These are phyloP conservation scores for Pseudopyricularia javanii DNA, from an alignment of 2,329 filamentous ascomycete genomes.

Conservation along the genomic window DNA sequence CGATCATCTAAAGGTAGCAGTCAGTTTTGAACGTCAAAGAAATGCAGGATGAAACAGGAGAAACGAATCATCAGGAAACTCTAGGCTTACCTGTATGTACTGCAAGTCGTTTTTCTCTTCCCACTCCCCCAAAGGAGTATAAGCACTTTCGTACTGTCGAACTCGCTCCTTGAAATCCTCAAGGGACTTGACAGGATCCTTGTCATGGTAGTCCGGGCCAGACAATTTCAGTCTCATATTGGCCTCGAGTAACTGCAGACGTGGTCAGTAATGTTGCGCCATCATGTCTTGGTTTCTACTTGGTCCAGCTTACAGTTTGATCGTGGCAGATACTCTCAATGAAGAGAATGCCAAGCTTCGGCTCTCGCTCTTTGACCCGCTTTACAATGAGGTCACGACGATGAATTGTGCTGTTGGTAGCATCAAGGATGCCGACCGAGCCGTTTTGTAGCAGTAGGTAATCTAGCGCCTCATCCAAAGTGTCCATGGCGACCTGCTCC, in stretches of 20 bases:
- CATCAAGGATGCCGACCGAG: slow-evolving; percentile 89
- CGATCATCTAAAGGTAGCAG: slow-evolving; percentile 57
- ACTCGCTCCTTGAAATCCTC: slow-evolving; percentile 90
- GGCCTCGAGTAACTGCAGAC: slow-evolving; percentile 61
- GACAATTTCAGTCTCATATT: slow-evolving; percentile 97
- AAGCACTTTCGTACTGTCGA: slow-evolving; percentile 85
- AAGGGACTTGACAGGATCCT: slow-evolving; percentile 75
- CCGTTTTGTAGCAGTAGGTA: slow-evolving; percentile 76
- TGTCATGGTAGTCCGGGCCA: slow-evolving; percentile 89
- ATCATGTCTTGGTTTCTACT: background rate
- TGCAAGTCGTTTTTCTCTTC: slow-evolving; percentile 87
- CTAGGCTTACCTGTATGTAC: slow-evolving; percentile 59
- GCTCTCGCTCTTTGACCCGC: slow-evolving; percentile 69
- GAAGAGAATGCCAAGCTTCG: slow-evolving; percentile 83
- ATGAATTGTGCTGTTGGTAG: slow-evolving; percentile 71
- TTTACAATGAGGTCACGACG: slow-evolving; percentile 75
- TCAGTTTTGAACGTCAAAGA: slow-evolving; percentile 12
- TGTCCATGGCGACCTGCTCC: slow-evolving; percentile 86
- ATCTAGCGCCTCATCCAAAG: slow-evolving; percentile 80
- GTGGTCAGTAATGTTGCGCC: background rate
- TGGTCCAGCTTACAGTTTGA: slow-evolving; percentile 33
- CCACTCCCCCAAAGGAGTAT: slow-evolving; percentile 78
- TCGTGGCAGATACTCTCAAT: slow-evolving; percentile 91
- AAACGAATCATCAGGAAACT: too few species aligned
- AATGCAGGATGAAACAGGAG: background rate